Base-by-base conservation (phyloP, 2,329 filamentous ascomycete species). In the Acephala macrosclerotiorum region DNA sequence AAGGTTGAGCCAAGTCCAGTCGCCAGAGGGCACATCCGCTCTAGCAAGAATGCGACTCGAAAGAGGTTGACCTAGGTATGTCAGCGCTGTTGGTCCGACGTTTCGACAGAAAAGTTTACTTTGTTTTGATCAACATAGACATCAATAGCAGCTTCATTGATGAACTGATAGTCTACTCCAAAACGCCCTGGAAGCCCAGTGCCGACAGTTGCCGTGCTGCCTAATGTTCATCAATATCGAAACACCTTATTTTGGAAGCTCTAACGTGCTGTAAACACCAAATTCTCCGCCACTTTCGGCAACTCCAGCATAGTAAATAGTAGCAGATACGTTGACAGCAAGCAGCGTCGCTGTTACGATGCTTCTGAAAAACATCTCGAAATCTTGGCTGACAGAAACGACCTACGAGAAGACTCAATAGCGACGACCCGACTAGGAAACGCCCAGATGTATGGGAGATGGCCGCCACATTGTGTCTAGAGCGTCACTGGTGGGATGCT, bases 101-200 rank as follows among this genome's bases (percentile, higher is more conserved):
- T n/a, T n/a, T n/a, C n/a, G 14, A 7, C 36, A 55, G 14, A 6
- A 29, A 25, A 3, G 0, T 11, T 26, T 40, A 64, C 68, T 36
- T 82, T 80, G 72, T 83, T 79, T 69, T 82, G 66, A 65, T 83
- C 80, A 0, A 82, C 79, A 66, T 80, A 81, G n/a, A 79, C 72
- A 69, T 83, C 81, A 16, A 84, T 74, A 14, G 79, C 79, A 9
- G 74, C 74, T 68, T 81, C 74, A 66, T 80, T 79, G 71, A 85
- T 84, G 73, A 85, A 85, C 8, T 78, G 72, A 72, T 85, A 85
- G 63, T 85, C 83, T 4, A 79, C 77, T 8, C 82, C 82, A 64
- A 85, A 84, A 1, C 75, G 73, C 0, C 83, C 83, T 0, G 83
- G 83, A n/a, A 85, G 75, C 0, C 82, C 82, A 8, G 77, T 79